Evolutionary conservation across 163 green algal genomes (phyloP), one percentile per base, ranked within the genome.

Genomic region (Coccomyxa subellipsoidea): DNA sequence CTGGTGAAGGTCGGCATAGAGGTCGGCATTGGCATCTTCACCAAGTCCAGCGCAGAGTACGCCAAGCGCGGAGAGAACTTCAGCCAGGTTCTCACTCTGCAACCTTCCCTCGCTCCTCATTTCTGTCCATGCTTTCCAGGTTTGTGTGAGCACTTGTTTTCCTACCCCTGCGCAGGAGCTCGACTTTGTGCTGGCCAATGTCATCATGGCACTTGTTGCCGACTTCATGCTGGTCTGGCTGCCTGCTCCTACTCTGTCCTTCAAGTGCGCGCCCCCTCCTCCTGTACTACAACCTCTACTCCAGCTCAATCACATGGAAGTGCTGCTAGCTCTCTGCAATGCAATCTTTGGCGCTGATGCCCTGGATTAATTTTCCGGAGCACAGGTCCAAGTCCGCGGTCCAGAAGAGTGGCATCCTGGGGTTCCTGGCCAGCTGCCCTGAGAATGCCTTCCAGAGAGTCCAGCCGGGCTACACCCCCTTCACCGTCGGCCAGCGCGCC

Each of bases 171-270:
- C 32, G 66, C 53, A 83, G 39, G 93, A 98, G 89, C 88, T 98
- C 8, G 96, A 99, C 88, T 98, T 99, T 91, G 96, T 98, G 37
- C 87, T 91, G 38, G 96, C 96, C 80, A 98, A 98, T 84, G 87
- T 98, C 38, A 84, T 98, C 53, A 99, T 99, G 96, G 96, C 96
- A 3, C 88, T 99, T 73, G 92, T 99, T 29, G 96, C 96, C 0
- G 96, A 99, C 87, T 99, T 97, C 91, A 98, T 99, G 96, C 92
- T 99, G 29, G 96, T 98, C 2, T 99, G 95, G 95, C 91, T 99
- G 82, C 96, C 96, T 0, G 96, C 96, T n/a, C 96, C 96, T 32
- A 97, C 94, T 0, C 88, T 96, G 70, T 87, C 89, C 1, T 85
- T 87, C 53, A 81, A 38, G 81, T 82, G 31, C 34, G 54, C 21